Percentiles rank a stretch among this genome's conserved stretches.
Evolutionary conservation across 768 basidiomycete genomes (phyloP).

Genomic region (Suillus hirtellus): DNA sequence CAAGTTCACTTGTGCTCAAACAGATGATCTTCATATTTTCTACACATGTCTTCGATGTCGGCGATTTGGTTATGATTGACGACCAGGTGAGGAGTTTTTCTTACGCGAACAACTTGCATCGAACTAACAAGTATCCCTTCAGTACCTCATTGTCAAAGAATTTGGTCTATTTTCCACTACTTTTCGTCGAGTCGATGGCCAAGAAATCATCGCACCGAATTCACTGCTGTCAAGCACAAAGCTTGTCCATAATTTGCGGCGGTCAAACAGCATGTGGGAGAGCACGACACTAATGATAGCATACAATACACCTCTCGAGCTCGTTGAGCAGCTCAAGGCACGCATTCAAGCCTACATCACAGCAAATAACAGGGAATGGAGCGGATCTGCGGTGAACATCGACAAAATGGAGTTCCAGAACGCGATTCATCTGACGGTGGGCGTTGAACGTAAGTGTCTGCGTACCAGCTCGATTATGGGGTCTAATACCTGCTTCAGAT

Average conservation of each 20-base stretch:
- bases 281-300: slow-evolving; percentile 63
- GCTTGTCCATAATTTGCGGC: slow-evolving; percentile 75
- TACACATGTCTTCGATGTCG: slow-evolving; percentile 84
- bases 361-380: slow-evolving; percentile 75
- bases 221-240: slow-evolving; percentile 68
- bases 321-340: slow-evolving; percentile 63
- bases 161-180: slow-evolving; percentile 81
- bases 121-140: slow-evolving; percentile 1
- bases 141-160: slow-evolving; percentile 55
- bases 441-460: slow-evolving; percentile 64
- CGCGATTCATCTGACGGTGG: slow-evolving; percentile 62
- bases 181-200: slow-evolving; percentile 78
- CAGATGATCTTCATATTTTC: slow-evolving; percentile 85
- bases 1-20: slow-evolving; percentile 3
- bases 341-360: slow-evolving; percentile 60
- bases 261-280: slow-evolving; percentile 80
- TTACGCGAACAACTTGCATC: background rate
- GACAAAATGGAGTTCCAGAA: slow-evolving; percentile 83
- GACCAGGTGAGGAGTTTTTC: slow-evolving; percentile 55
- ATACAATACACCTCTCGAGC: slow-evolving; percentile 70
- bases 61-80: slow-evolving; percentile 82
- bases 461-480: background rate
- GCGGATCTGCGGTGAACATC: slow-evolving; percentile 60
- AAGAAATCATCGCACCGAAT: slow-evolving; percentile 79
- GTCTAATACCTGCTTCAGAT: slow-evolving; percentile 40